phyloP scores from a whole-genome alignment of 2,329 filamentous ascomycete species.

The Colletotrichum abscissum region DNA sequence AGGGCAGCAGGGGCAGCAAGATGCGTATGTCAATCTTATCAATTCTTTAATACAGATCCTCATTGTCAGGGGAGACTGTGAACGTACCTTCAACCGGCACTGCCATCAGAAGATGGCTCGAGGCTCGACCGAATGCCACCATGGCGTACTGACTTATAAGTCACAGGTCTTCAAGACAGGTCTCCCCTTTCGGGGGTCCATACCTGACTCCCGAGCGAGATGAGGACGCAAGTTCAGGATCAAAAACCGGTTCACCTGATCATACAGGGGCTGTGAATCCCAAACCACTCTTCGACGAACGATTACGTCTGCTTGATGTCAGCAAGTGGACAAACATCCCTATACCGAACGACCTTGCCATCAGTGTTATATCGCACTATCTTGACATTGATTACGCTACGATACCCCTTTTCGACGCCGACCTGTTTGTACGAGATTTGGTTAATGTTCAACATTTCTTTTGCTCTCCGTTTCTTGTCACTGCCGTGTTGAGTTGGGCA shows the following conservation, averaged over 20 bases:
- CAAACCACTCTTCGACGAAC: conserved; percentile 6
- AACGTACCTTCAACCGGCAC: background rate
- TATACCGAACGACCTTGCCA: conserved; percentile 19
- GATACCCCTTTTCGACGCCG: conserved; percentile 22
- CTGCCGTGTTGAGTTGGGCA: conserved; percentile 8
- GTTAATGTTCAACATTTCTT: background rate
- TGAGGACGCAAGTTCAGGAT: background rate
- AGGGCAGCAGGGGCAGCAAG: background rate
- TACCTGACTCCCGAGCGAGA: conserved; percentile 2
- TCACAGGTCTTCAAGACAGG: background rate
- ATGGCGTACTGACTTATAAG: background rate
- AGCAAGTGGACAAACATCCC: conserved; percentile 7
- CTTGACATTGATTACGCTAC: conserved; percentile 17
- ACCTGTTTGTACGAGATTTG: conserved; percentile 6
- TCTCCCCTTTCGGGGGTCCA: background rate
- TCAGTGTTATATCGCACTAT: conserved; percentile 8
- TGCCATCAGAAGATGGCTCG: background rate
- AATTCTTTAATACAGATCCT: background rate
- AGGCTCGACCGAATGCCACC: background rate
- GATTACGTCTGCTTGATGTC: background rate
- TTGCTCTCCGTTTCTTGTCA: conserved; percentile 15
- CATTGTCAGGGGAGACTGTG: background rate
- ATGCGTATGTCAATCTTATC: background rate
- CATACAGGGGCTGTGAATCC: background rate
- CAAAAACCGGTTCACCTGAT: background rate